These are phyloP conservation scores for Schrenkiella parvula DNA, from an alignment of 345 rosid genomes.

Conservation along the genomic window DNA sequence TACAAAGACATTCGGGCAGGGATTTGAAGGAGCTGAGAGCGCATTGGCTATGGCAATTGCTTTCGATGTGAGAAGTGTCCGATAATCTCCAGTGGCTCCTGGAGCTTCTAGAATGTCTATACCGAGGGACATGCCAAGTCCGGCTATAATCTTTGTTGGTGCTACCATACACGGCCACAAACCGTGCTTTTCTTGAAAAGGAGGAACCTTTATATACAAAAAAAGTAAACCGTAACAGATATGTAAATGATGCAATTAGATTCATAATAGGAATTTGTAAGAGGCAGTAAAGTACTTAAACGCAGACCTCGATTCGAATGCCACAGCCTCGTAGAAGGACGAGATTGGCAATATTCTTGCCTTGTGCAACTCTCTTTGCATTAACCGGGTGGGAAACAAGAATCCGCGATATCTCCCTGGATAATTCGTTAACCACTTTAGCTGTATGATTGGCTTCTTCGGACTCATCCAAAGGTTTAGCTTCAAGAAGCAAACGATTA, in stretches of 20 bases:
- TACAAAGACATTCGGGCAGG: conserved; percentile 66
- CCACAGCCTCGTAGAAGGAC: conserved; percentile 96
- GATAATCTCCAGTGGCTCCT: conserved; percentile 90
- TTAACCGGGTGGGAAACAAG: conserved; percentile 71
- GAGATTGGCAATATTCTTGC: conserved; percentile 80
- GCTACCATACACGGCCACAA: conserved; percentile 98
- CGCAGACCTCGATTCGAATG: conserved; percentile 82
- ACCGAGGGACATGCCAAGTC: conserved; percentile 86
- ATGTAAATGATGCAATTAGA: background rate
- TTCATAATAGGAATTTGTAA: background rate
- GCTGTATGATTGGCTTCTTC: conserved; percentile 90
- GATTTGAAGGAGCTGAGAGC: conserved; percentile 62
- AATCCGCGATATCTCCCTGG: conserved; percentile 72
- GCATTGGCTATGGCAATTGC: conserved; percentile 74
- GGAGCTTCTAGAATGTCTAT: conserved; percentile 94
- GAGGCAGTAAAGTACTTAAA: background rate
- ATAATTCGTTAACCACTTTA: conserved; percentile 74
- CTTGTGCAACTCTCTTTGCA: conserved; percentile 63
- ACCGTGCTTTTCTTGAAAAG: conserved; percentile 71
- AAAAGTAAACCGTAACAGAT: background rate
- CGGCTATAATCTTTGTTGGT: conserved; percentile 96
- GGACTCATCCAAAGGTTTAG: conserved; percentile 71
- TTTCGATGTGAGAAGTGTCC: conserved; percentile 86
- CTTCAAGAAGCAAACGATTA: conserved; percentile 73
- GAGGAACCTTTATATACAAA: conserved; percentile 56